Evolutionary conservation across 768 basidiomycete species (phyloP).

Genomic region (Phylloporus rhodoxanthus): DNA sequence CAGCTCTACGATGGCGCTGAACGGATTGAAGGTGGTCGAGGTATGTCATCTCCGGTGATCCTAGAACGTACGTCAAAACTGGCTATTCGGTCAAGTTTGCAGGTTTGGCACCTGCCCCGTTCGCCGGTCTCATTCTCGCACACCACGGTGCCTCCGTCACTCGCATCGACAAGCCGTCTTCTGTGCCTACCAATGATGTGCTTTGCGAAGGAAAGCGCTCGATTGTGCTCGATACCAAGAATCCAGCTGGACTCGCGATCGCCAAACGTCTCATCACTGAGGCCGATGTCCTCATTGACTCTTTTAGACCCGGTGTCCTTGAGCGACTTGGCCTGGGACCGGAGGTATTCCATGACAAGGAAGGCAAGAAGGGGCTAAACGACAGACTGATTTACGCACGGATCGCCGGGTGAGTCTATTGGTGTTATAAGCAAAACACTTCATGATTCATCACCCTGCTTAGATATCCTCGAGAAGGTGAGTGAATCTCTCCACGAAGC

Average conservation of each 20-base stretch:
- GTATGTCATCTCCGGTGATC: constrained; percentile 15
- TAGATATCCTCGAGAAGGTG: constrained; percentile 63
- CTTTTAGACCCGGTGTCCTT: constrained; percentile 78
- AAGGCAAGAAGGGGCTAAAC: constrained; percentile 46
- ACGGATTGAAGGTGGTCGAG: constrained; percentile 49
- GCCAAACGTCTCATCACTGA: constrained; percentile 52
- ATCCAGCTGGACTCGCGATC: constrained; percentile 47
- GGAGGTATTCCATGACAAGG: constrained; percentile 57
- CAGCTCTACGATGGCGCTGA: constrained; percentile 37
- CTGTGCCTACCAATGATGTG: constrained; percentile 38
- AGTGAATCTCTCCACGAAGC: constrained; percentile 5
- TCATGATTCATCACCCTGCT: not conserved
- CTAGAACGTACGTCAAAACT: not conserved
- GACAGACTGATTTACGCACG: constrained; percentile 66
- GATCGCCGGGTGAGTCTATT: constrained; percentile 54
- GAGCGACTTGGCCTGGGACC: constrained; percentile 75
- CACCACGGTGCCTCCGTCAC: constrained; percentile 76
- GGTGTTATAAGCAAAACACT: not conserved
- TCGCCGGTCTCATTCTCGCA: constrained; percentile 69
- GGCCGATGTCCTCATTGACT: constrained; percentile 80
- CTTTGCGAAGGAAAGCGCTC: constrained; percentile 74
- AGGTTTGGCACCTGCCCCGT: constrained; percentile 77
- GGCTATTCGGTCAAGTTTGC: constrained; percentile 44
- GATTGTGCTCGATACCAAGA: constrained; percentile 64
- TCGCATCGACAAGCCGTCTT: constrained; percentile 62